These are phyloP conservation scores for Porphyrellus sp. DNA, from an alignment of 1,284 basidiomycete genomes.

Conservation along the genomic window DNA sequence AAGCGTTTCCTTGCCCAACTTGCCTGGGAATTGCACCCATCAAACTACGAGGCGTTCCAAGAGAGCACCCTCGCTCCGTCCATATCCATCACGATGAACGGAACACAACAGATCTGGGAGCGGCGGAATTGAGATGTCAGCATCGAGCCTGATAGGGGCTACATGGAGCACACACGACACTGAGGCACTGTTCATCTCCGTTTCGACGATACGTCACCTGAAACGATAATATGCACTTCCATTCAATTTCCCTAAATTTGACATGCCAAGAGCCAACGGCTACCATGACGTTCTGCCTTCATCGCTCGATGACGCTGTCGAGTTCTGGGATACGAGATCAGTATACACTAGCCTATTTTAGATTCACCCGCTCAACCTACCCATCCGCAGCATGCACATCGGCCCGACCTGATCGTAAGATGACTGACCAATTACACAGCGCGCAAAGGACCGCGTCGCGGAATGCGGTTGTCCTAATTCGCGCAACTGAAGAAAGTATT, in stretches of 20 bases:
- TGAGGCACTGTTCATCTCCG: conserved; percentile 20
- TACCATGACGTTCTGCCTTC: background rate
- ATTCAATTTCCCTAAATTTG: background rate
- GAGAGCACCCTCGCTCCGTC: background rate
- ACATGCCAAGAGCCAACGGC: background rate
- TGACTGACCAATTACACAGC: background rate
- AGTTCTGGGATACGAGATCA: background rate
- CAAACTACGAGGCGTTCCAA: background rate
- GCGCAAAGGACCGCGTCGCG: background rate
- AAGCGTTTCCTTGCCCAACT: background rate
- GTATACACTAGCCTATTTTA: background rate
- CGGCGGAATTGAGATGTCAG: background rate
- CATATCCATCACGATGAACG: background rate
- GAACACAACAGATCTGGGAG: conserved; percentile 2
- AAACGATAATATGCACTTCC: background rate
- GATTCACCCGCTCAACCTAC: conserved; percentile 4
- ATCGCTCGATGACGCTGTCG: background rate
- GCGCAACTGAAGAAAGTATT: no score
- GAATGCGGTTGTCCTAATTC: background rate
- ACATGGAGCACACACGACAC: background rate
- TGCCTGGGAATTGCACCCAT: background rate
- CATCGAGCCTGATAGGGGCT: background rate
- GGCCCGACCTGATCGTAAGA: background rate
- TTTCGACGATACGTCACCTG: conserved; percentile 6
- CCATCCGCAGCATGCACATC: background rate